Evolutionary conservation across 2,329 filamentous ascomycete species (phyloP).

Genomic region (Ophiostoma quercus): DNA sequence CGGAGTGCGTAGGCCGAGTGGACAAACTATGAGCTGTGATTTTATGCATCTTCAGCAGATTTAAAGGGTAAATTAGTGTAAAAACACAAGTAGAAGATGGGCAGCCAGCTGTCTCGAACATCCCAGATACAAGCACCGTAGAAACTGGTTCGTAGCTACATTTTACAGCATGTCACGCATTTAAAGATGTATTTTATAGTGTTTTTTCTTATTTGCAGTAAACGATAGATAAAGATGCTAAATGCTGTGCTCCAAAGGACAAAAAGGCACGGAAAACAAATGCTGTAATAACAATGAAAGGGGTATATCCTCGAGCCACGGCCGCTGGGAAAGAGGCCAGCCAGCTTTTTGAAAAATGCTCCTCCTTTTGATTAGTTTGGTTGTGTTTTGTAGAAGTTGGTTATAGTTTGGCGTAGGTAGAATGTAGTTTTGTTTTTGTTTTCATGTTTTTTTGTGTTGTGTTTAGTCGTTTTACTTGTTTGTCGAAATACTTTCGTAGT

Average conservation of each 20-base stretch:
- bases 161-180: background rate
- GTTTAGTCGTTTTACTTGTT: background rate
- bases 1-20: background rate
- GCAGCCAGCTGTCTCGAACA: background rate
- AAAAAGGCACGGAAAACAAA: background rate
- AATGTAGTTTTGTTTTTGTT: background rate
- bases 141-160: background rate
- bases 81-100: background rate
- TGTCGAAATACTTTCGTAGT: background rate
- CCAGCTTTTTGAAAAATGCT: background rate
- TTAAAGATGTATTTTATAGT: background rate
- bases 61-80: background rate
- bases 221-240: constrained; percentile 6
- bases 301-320: constrained; percentile 12
- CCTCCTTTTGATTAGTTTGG: constrained; percentile 8
- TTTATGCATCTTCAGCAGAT: background rate
- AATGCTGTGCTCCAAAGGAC: constrained; percentile 12
- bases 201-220: constrained; percentile 10
- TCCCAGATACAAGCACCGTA: background rate
- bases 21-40: background rate
- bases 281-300: constrained; percentile 2
- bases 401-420: background rate
- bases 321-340: background rate
- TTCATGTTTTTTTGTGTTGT: constrained; percentile 1
- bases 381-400: background rate